Evolutionary conservation across 176 grass and related monocot species (phyloP), one percentile per base, ranked within the genome.

Genomic region (Pontederia paniculata): DNA sequence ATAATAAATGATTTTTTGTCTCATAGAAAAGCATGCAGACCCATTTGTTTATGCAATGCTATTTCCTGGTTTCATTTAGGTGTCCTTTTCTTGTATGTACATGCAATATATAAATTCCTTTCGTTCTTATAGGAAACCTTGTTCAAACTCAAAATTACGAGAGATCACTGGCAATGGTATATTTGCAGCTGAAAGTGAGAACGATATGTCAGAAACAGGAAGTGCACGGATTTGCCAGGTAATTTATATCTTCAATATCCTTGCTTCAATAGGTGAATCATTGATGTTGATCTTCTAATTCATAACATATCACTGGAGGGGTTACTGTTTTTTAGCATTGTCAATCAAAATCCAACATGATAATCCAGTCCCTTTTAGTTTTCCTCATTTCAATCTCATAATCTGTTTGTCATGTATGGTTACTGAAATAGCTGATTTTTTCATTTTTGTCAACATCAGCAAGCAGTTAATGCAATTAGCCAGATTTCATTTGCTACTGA

Each of bases 401-500:
- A 17, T 60, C n/a, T 9, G 9, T 15, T 43, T 17, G 0, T 44
- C 12, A 12, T 1, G 1, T 1, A 19, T 44, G 5, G 18, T 44
- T 4, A 11, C 4, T 44, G 16, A n/a, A 60, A n/a, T n/a, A n/a
- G n/a, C n/a, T n/a, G n/a, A n/a, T n/a, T n/a, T n/a, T n/a, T n/a
- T n/a, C n/a, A n/a, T n/a, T n/a, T n/a, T n/a, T n/a, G n/a, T n/a
- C n/a, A n/a, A 31, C 23, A 44, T 60, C 57, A 60, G 28, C 57
- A 60, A 43, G n/a, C 41, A 20, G 57, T 19, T 43, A 60, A 42
- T 45, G 41, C 57, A 60, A 43, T 60, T 41, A 60, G 57, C 31
- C 57, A 60, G 57, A 60, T 60, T 15, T 60, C 57, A 60, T 60
- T 60, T 44, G 18, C 17, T 7, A 6, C 57, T 45, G 57, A 60